A percentile compares a stretch with the other conserved stretches of the same genome.
Evolutionary conservation across 768 basidiomycete species (phyloP).

Genomic region (Crepidotus variabilis): DNA sequence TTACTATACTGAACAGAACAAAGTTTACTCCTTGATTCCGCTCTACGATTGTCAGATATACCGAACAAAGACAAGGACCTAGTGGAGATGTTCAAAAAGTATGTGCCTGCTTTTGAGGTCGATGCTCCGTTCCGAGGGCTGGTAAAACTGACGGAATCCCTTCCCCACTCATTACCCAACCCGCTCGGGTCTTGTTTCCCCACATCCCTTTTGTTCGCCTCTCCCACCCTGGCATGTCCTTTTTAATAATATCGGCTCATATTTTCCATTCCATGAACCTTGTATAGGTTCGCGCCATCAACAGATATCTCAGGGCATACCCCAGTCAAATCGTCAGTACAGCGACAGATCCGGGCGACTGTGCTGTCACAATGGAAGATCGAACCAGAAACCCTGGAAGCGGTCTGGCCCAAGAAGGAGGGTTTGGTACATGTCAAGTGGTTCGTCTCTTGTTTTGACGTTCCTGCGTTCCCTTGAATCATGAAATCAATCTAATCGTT

Average conservation of each 20-base stretch:
- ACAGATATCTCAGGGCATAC: slow-evolving; percentile 89
- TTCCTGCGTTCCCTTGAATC: not conserved
- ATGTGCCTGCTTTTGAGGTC: slow-evolving; percentile 12
- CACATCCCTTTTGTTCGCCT: slow-evolving; percentile 5
- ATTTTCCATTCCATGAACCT: slow-evolving; percentile 5
- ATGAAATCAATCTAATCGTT: not conserved
- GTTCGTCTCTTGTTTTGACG: slow-evolving; percentile 41
- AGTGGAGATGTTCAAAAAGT: slow-evolving; percentile 73
- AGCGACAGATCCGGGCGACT: slow-evolving; percentile 78
- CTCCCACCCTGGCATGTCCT: not conserved
- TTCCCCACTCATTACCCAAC: not conserved
- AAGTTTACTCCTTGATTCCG: not conserved
- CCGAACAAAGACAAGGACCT: not conserved
- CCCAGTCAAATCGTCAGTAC: slow-evolving; percentile 89
- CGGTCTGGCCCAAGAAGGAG: slow-evolving; percentile 99
- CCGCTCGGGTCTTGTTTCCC: slow-evolving; percentile 5
- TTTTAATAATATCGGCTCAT: slow-evolving; percentile 8
- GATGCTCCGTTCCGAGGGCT: not conserved
- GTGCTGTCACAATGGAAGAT: slow-evolving; percentile 84
- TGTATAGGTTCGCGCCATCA: slow-evolving; percentile 59
- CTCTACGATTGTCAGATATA: not conserved
- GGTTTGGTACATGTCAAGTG: slow-evolving; percentile 90
- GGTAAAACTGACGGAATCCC: not conserved
- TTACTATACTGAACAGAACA: not conserved
- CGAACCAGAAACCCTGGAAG: slow-evolving; percentile 77